Conservation (phyloP, 345 rosid species). For the Hevea brasiliensis region DNA sequence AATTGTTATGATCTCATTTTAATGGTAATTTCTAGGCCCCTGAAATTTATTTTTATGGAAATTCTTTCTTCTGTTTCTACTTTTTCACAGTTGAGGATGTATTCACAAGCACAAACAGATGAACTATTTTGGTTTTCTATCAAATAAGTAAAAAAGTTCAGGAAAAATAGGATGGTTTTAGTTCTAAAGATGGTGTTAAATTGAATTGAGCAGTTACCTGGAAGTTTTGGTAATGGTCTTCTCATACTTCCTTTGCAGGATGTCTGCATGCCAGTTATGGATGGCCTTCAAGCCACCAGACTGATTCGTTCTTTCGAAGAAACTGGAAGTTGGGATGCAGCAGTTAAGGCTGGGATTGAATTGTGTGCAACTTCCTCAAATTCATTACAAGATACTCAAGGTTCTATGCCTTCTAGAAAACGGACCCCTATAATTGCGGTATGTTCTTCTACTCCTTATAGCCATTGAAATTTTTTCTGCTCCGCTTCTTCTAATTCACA, state of each 20-base stretch:
- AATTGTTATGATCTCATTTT: conserved; percentile 66
- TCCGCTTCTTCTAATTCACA: neutral
- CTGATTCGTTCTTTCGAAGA: conserved; percentile 84
- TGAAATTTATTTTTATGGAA: neutral
- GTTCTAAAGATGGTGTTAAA: neutral
- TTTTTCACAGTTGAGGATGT: neutral
- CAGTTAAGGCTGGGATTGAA: conserved; percentile 68
- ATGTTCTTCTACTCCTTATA: conserved; percentile 21
- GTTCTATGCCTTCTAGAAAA: conserved; percentile 22
- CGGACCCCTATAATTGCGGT: conserved; percentile 87
- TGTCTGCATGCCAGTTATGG: conserved; percentile 94
- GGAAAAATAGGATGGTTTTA: neutral
- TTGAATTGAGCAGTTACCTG: neutral
- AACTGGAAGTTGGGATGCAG: conserved; percentile 81
- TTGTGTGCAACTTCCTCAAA: conserved; percentile 25
- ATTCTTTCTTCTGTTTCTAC: neutral
- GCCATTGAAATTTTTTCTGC: neutral
- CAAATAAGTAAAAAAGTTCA: no score
- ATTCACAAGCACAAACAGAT: neutral
- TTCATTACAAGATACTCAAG: conserved; percentile 18
- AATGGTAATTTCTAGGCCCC: conserved; percentile 51
- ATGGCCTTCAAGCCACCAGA: conserved; percentile 91
- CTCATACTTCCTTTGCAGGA: conserved; percentile 48
- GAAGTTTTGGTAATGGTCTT: neutral
- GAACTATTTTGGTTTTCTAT: no score